Conservation (phyloP, 768 basidiomycete genomes). For the Russula vinacea region DNA sequence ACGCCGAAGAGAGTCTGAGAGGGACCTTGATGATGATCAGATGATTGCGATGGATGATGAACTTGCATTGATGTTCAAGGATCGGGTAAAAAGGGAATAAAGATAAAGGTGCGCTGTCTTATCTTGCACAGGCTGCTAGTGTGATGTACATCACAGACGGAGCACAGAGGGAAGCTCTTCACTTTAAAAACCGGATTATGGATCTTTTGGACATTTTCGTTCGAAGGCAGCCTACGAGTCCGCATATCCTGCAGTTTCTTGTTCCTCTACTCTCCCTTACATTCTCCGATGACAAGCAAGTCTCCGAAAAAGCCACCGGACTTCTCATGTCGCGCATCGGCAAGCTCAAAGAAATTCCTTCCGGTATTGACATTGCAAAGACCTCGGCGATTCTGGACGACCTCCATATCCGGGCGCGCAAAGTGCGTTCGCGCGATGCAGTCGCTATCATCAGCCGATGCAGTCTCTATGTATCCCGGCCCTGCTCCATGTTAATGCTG, state of each 20-base stretch:
- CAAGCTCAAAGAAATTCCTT: slow-evolving; percentile 68
- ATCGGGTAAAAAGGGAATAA: slow-evolving; percentile 52
- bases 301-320: slow-evolving; percentile 84
- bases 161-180: slow-evolving; percentile 82
- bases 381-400: slow-evolving; percentile 50
- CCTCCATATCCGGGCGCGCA: slow-evolving; percentile 71
- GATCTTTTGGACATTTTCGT: slow-evolving; percentile 89
- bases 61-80: slow-evolving; percentile 84
- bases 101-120: slow-evolving; percentile 56
- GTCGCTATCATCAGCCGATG: slow-evolving; percentile 64
- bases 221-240: slow-evolving; percentile 73
- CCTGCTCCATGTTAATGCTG: slow-evolving; percentile 39
- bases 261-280: slow-evolving; percentile 76
- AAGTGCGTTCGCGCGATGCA: slow-evolving; percentile 57
- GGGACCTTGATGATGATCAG: slow-evolving; percentile 93
- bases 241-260: slow-evolving; percentile 62
- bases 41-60: slow-evolving; percentile 97
- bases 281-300: slow-evolving; percentile 75
- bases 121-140: not conserved
- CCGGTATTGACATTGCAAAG: slow-evolving; percentile 44
- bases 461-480: slow-evolving; percentile 67
- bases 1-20: slow-evolving; percentile 57
- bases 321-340: slow-evolving; percentile 71
- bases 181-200: slow-evolving; percentile 94
- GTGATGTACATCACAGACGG: slow-evolving; percentile 44